Base-by-base conservation (phyloP, 208 protist species). In the Phytomonas francai region DNA sequence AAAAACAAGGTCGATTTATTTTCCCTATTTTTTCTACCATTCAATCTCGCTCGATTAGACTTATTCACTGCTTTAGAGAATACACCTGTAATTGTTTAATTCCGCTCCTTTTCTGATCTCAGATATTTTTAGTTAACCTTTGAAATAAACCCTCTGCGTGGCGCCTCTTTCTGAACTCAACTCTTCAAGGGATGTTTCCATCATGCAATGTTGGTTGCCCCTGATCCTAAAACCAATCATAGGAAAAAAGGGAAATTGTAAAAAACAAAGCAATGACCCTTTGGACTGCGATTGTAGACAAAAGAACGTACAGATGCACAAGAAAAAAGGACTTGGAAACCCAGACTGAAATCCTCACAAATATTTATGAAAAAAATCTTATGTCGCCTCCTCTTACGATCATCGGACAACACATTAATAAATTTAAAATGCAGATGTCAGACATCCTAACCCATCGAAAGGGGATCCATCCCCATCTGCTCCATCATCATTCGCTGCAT, bases 401-500 rank as follows among this genome's bases (percentile, higher is more conserved):
- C 19, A 8, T 54, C 45, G 5, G 19, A 54, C 45, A 54, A 54
- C 45, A 54, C 11, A 25, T 54, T 54, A 25, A 54, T 1, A 54
- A 54, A 54, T 19, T 54, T 54, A 54, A 54, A 19, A 54, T 16
- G 25, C 45, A 7, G 45, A 54, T 54, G 22, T n/a, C 8, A 25
- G 16, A 54, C 22, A 19, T 25, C 19, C 19, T 54, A 54, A 54
- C 45, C 45, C 45, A 54, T 54, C 25, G 45, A 54, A 54, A 54
- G 16, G 45, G 45, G 45, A 54, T 85, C 83, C 71, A 91, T 88
- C 28, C 85, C 85, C 89, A 95, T 95, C 80, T 90, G 81, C 78
- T 93, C 83, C 78, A 95, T 84, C 85, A 95, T 92, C 89, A 87
- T 87, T 34, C 81, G 79, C 72, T 94, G 86, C 86, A 94, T 92